Evolutionary conservation across 768 basidiomycete species (phyloP).

Genomic region (Candolleomyces eurysporus): DNA sequence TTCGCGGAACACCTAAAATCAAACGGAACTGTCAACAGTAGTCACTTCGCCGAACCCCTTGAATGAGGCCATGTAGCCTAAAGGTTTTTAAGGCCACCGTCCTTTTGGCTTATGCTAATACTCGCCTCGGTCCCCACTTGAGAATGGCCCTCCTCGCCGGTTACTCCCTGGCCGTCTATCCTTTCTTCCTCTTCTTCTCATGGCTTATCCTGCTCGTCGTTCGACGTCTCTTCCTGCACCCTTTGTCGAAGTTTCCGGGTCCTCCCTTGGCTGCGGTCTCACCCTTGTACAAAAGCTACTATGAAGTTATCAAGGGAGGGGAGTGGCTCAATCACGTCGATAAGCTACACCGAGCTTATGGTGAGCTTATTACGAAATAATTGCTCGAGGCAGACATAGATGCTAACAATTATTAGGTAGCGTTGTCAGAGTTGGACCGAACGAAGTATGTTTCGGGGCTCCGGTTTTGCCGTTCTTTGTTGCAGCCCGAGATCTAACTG

Average conservation of each 20-base stretch:
- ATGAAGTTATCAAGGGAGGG: conserved; percentile 31
- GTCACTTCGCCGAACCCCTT: conserved; percentile 2
- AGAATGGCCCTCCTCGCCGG: neutral
- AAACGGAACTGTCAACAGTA: conserved; percentile 11
- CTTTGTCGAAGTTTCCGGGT: conserved; percentile 32
- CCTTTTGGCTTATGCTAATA: conserved; percentile 2
- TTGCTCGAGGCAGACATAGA: neutral
- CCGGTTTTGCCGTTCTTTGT: neutral
- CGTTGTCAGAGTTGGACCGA: conserved; percentile 39
- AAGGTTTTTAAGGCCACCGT: neutral
- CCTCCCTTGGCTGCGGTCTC: conserved; percentile 32
- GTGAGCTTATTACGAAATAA: conserved; percentile 16
- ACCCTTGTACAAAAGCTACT: conserved; percentile 31
- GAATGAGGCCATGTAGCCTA: neutral
- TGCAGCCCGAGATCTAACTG: neutral
- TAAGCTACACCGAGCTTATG: conserved; percentile 30
- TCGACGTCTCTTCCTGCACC: conserved; percentile 30
- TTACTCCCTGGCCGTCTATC: neutral
- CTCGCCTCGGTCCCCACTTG: neutral
- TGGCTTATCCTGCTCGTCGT: conserved; percentile 13
- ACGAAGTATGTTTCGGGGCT: conserved; percentile 26
- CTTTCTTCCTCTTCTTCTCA: conserved; percentile 5
- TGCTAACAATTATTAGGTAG: conserved; percentile 22
- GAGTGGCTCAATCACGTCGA: conserved; percentile 28
- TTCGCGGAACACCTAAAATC: conserved; percentile 10